Evolutionary conservation across 2,329 filamentous ascomycete genomes (phyloP).

Genomic region (Diaporthe australafricana): DNA sequence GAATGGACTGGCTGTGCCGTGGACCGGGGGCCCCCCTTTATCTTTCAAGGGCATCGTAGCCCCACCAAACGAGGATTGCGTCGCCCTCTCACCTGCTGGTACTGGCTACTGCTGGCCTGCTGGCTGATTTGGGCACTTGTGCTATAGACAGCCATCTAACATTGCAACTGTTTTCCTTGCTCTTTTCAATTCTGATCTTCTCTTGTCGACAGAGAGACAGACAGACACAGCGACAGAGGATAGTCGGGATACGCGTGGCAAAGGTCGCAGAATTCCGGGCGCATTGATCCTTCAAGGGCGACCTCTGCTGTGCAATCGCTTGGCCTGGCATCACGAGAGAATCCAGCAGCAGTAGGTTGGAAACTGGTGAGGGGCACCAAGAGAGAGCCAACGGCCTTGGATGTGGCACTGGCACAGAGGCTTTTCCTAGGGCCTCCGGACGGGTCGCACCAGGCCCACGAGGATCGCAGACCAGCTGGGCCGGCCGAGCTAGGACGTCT

Average conservation of each 20-base stretch:
- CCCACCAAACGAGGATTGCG: conserved; percentile 8
- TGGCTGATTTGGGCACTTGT: background rate
- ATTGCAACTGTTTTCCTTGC: background rate
- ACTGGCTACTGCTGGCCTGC: background rate
- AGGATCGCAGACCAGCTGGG: conserved; percentile 18
- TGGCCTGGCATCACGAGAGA: background rate
- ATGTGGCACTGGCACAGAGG: conserved; percentile 1
- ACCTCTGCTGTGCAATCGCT: background rate
- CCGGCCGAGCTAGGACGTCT: conserved; percentile 7
- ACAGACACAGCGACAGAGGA: background rate
- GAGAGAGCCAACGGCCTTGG: background rate
- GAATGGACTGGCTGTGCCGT: conserved; percentile 1
- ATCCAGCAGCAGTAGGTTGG: conserved; percentile 10
- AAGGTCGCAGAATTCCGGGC: background rate
- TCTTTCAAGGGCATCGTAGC: background rate
- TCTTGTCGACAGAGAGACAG: background rate
- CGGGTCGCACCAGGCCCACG: background rate
- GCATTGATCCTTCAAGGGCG: background rate
- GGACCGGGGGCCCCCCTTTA: conserved; percentile 1
- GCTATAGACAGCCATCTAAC: no score
- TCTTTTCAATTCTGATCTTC: no score
- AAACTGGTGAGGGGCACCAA: background rate
- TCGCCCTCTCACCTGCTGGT: background rate
- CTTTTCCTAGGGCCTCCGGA: background rate
- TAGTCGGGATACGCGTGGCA: background rate